A percentile compares a stretch with the other conserved stretches of the same genome.
Evolutionary conservation across 2,329 filamentous ascomycete genomes (phyloP).

Genomic region (Botryosphaeria dothidea): DNA sequence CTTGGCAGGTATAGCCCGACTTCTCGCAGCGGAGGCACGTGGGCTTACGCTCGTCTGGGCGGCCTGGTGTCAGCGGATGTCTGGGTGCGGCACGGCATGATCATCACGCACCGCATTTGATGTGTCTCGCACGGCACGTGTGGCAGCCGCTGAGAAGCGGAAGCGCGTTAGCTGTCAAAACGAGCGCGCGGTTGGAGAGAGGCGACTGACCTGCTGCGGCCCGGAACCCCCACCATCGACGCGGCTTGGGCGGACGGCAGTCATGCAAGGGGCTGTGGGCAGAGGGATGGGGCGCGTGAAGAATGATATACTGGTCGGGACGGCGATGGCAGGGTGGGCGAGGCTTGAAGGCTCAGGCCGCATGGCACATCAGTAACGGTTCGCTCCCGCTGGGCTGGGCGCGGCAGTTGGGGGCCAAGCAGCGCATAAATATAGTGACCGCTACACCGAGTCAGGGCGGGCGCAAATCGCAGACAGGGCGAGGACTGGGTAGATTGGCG

Average conservation of each 20-base stretch:
- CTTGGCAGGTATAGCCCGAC: constrained; percentile 22
- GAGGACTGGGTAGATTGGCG: not conserved
- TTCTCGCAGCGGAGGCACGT: constrained; percentile 23
- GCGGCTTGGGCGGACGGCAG: not conserved
- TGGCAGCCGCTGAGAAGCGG: constrained; percentile 15
- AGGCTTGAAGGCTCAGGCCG: not conserved
- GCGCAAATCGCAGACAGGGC: not conserved
- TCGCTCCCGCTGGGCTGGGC: not conserved
- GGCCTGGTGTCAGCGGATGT: not conserved
- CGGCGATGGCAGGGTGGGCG: not conserved
- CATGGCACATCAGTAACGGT: not conserved
- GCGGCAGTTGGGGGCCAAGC: not conserved
- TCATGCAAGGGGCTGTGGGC: not conserved
- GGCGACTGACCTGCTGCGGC: constrained; percentile 14
- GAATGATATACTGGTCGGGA: not conserved
- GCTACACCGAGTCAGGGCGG: not conserved
- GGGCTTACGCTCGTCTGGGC: constrained; percentile 23
- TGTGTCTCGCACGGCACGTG: constrained; percentile 17
- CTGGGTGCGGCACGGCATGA: not conserved
- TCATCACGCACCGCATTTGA: constrained; percentile 20
- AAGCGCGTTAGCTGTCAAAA: not conserved
- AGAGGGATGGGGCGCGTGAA: not conserved
- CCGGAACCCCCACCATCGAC: constrained; percentile 18
- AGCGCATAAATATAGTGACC: constrained; percentile 9
- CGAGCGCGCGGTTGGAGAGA: not conserved